Conservation (phyloP, 805 yeast genomes). For the Yarrowia sp. region DNA sequence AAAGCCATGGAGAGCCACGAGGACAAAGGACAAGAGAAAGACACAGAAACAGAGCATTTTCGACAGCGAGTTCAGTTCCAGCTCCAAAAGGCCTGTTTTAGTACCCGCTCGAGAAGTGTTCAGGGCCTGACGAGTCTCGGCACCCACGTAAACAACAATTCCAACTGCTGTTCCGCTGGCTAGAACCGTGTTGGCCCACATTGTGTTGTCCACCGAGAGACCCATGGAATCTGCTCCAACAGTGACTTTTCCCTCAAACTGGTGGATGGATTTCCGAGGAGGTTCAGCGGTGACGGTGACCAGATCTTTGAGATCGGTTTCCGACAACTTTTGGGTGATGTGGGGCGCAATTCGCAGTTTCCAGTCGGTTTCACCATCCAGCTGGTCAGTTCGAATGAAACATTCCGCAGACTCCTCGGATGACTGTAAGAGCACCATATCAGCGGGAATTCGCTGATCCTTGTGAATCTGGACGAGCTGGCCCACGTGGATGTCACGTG, state of each 20-base stretch:
- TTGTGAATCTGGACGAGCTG: slow-evolving; percentile 81
- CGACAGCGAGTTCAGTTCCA: slow-evolving; percentile 87
- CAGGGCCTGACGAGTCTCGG: slow-evolving; percentile 92
- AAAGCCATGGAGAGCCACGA: slow-evolving; percentile 84
- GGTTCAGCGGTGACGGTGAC: slow-evolving; percentile 71
- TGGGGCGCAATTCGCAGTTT: slow-evolving; percentile 82
- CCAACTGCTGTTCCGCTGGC: slow-evolving; percentile 95
- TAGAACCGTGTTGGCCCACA: slow-evolving; percentile 98
- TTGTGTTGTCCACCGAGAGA: slow-evolving; percentile 85
- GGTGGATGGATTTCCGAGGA: slow-evolving; percentile 84
- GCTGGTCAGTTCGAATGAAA: slow-evolving; percentile 94
- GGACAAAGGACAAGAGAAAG: slow-evolving; percentile 71
- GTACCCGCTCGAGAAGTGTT: slow-evolving; percentile 88
- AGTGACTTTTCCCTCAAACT: slow-evolving; percentile 76
- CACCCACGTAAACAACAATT: slow-evolving; percentile 86
- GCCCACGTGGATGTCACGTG: slow-evolving; percentile 80
- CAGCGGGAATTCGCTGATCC: slow-evolving; percentile 92
- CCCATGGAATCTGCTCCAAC: slow-evolving; percentile 59
- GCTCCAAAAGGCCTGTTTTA: slow-evolving; percentile 86
- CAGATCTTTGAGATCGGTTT: slow-evolving; percentile 50
- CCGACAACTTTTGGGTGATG: slow-evolving; percentile 70
- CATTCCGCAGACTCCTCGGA: slow-evolving; percentile 83
- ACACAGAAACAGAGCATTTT: slow-evolving; percentile 89
- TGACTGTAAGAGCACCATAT: slow-evolving; percentile 81
- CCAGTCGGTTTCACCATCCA: slow-evolving; percentile 99